These are phyloP conservation scores for Hypoxylon cercidicola DNA, from an alignment of 495 filamentous ascomycete species.

Conservation along the genomic window DNA sequence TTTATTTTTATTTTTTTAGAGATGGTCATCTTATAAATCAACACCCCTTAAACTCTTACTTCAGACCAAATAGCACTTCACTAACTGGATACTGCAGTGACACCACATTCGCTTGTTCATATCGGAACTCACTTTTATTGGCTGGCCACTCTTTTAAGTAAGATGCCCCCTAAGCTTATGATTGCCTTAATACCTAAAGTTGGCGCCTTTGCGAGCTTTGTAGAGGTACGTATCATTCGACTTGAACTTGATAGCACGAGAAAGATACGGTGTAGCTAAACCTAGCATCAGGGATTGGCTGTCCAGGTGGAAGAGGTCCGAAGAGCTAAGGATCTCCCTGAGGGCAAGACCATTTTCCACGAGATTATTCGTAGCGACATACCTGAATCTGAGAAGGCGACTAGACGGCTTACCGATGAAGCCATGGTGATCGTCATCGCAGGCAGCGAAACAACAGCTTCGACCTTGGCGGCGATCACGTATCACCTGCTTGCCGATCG, in stretches of 20 bases:
- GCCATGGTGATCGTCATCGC: constrained; percentile 43
- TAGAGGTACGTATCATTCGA: constrained; percentile 16
- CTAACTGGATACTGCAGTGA: constrained; percentile 4
- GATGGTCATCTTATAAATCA: background rate
- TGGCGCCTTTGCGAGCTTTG: constrained; percentile 16
- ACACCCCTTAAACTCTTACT: too few relatives aligned
- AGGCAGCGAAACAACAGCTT: constrained; percentile 41
- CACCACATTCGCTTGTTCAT: constrained; percentile 14
- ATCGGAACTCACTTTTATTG: constrained; percentile 25
- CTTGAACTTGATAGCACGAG: background rate
- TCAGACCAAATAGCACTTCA: background rate
- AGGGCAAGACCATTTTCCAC: constrained; percentile 47
- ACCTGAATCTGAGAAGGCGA: constrained; percentile 38
- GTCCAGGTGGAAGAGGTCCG: constrained; percentile 18
- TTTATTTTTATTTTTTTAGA: too few relatives aligned
- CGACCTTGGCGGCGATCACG: constrained; percentile 41
- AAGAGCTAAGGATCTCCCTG: constrained; percentile 37
- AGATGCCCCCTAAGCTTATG: constrained; percentile 19
- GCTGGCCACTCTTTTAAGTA: constrained; percentile 6
- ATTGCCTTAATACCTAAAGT: constrained; percentile 12
- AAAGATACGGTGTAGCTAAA: background rate
- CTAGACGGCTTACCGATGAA: constrained; percentile 46
- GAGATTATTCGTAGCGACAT: constrained; percentile 44
- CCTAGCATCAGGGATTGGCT: constrained; percentile 13
- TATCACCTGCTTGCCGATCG: constrained; percentile 46